Evolutionary conservation across 2,329 filamentous ascomycete species (phyloP).

Genomic region (Chrysosporium keratinophilum): DNA sequence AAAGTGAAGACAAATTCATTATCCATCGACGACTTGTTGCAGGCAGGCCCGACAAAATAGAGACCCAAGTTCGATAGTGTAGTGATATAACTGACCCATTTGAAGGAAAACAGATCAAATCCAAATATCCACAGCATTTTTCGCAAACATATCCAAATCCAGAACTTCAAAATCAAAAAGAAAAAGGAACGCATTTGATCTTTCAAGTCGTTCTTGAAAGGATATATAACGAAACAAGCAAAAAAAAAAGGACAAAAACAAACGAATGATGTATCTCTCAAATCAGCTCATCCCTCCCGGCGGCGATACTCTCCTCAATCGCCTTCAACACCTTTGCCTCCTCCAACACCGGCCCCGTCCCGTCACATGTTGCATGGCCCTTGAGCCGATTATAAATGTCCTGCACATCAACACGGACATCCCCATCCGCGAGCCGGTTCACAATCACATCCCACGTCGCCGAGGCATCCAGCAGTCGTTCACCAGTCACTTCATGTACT

Average conservation of each 20-base stretch:
- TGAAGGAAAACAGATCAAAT: too few relatives aligned
- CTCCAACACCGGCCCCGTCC: constrained; percentile 77
- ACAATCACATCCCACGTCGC: constrained; percentile 89
- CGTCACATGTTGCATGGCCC: constrained; percentile 66
- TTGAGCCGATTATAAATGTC: constrained; percentile 72
- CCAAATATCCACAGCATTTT: too few relatives aligned
- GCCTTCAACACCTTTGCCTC: constrained; percentile 62
- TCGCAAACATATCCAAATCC: background rate
- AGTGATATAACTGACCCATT: too few relatives aligned
- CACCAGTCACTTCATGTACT: constrained; percentile 52
- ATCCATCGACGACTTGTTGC: too few relatives aligned
- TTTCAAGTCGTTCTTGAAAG: background rate
- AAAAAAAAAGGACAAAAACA: background rate
- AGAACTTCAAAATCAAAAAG: background rate
- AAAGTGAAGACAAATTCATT: too few relatives aligned
- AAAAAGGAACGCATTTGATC: background rate
- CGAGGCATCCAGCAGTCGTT: constrained; percentile 60
- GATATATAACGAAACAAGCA: background rate
- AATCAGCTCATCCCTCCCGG: constrained; percentile 67
- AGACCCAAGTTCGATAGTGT: too few relatives aligned
- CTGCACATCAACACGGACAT: constrained; percentile 68
- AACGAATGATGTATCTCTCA: background rate
- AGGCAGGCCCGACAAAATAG: too few relatives aligned
- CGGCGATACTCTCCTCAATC: constrained; percentile 67
- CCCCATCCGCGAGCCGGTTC: constrained; percentile 62